Conservation (phyloP, 371 early-diverging fungal species). For the Mortierella sp. region DNA sequence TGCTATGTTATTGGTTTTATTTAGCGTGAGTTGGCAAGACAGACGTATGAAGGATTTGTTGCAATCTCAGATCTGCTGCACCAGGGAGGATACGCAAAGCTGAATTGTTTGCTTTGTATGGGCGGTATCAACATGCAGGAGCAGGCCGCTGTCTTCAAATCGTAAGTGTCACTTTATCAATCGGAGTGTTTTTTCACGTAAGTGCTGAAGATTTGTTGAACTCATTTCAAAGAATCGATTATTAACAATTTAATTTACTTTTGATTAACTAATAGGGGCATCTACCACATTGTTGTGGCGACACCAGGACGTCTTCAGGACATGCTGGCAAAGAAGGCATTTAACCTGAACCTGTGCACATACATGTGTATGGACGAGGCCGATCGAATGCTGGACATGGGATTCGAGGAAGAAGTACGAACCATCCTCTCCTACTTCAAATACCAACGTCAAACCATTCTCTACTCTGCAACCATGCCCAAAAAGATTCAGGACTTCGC, state of each 20-base stretch:
- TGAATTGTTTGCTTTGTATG: conserved; percentile 89
- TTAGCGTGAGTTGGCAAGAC: conserved; percentile 90
- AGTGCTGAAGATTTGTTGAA: background rate
- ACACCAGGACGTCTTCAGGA: conserved; percentile 97
- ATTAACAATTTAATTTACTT: background rate
- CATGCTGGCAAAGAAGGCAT: conserved; percentile 83
- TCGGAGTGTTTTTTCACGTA: background rate
- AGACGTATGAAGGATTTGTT: conserved; percentile 84
- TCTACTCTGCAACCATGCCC: conserved; percentile 99
- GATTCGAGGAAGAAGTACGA: conserved; percentile 96
- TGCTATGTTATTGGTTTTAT: conserved; percentile 13
- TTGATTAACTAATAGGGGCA: conserved; percentile 61
- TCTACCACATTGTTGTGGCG: conserved; percentile 88
- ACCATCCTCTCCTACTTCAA: conserved; percentile 95
- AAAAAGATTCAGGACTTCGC: conserved; percentile 98
- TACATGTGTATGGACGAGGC: conserved; percentile 98
- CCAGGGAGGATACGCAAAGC: conserved; percentile 78
- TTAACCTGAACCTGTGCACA: conserved; percentile 85
- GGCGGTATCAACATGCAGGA: conserved; percentile 96
- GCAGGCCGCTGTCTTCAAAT: conserved; percentile 79
- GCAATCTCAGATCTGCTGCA: conserved; percentile 75
- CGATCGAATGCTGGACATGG: conserved; percentile 99
- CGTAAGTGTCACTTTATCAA: conserved; percentile 47
- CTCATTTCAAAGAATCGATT: background rate
- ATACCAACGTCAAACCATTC: conserved; percentile 90